Evolutionary conservation across 306 rosid species (phyloP).

Genomic region (Vigna trinervia): DNA sequence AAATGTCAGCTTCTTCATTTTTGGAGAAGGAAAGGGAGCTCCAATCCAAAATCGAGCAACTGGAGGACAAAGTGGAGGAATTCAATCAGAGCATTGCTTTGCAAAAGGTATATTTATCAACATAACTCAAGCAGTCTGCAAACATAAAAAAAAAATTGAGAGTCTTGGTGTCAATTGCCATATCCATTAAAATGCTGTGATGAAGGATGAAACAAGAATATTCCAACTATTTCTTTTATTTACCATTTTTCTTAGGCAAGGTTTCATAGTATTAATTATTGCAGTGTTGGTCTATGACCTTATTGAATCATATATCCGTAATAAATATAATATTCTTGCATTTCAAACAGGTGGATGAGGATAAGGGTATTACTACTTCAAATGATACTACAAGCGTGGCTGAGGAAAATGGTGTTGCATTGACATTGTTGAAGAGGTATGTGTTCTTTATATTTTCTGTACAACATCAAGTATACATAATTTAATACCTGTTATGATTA

Average conservation of each 20-base stretch:
- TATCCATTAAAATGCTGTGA: not conserved
- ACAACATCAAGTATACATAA: not conserved
- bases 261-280: constrained; percentile 8
- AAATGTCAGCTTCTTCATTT: constrained; percentile 64
- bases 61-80: constrained; percentile 69
- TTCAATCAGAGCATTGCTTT: constrained; percentile 58
- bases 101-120: constrained; percentile 56
- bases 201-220: constrained; percentile 25
- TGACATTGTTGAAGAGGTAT: constrained; percentile 57
- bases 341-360: constrained; percentile 57
- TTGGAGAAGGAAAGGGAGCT: constrained; percentile 76
- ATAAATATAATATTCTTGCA: constrained; percentile 11
- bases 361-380: constrained; percentile 27
- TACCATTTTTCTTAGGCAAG: constrained; percentile 4
- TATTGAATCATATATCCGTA: constrained; percentile 23
- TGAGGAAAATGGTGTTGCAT: constrained; percentile 42
- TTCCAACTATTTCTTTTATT: not conserved
- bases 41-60: constrained; percentile 69
- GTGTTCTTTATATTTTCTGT: constrained; percentile 36
- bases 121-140: constrained; percentile 1
- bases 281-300: constrained; percentile 18
- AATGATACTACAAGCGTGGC: constrained; percentile 25
- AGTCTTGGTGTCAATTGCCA: too few species aligned
- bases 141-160: not conserved
- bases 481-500: constrained; percentile 10